Percentiles rank a stretch among this genome's conserved stretches.
These are phyloP conservation scores for Myriosclerotinia curreyana DNA, from an alignment of 2,329 filamentous ascomycete species.

Conservation along the genomic window DNA sequence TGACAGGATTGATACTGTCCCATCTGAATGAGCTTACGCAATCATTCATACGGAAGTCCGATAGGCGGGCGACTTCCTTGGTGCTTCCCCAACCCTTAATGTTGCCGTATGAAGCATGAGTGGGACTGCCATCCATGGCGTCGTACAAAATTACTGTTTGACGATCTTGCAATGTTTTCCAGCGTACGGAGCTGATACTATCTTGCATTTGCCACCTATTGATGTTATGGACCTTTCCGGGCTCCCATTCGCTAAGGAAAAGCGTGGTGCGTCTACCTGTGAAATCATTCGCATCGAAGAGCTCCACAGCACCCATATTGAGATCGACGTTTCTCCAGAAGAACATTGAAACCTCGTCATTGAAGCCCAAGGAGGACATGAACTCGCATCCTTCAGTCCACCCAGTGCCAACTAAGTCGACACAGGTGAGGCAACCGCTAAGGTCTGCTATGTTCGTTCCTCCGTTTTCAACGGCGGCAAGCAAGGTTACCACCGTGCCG, in stretches of 20 bases:
- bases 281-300: neutral
- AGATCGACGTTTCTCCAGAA: constrained; percentile 10
- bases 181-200: neutral
- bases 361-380: neutral
- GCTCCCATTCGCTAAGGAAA: neutral
- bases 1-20: neutral
- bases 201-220: neutral
- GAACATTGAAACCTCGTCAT: constrained; percentile 4
- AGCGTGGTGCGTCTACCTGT: neutral
- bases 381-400: neutral
- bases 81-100: constrained; percentile 4
- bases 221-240: neutral
- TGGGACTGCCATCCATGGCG: neutral
- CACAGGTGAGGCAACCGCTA: neutral
- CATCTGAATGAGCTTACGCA: neutral
- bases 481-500: neutral
- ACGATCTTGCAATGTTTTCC: neutral
- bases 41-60: neutral
- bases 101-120: neutral
- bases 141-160: neutral
- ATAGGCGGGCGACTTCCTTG: neutral
- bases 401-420: constrained; percentile 1
- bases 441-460: neutral
- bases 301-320: constrained; percentile 1
- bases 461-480: neutral